These are phyloP conservation scores for Takakia lepidozioides DNA, from an alignment of 225 moss, liverwort and hornwort genomes.

Conservation along the genomic window DNA sequence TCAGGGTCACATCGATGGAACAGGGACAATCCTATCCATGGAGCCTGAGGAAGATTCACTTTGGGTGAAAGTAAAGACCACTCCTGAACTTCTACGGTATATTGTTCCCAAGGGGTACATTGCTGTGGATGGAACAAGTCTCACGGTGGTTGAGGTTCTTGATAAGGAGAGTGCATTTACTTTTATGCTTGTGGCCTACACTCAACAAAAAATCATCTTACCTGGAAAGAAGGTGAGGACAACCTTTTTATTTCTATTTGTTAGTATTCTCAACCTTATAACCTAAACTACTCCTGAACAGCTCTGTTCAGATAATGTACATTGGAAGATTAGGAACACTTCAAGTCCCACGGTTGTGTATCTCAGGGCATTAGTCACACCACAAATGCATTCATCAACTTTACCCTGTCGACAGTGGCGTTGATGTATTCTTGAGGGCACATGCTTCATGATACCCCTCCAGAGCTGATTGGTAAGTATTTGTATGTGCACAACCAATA, in stretches of 20 bases:
- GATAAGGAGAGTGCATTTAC: slow-evolving; percentile 74
- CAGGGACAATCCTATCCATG: slow-evolving; percentile 65
- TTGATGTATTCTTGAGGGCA: no score
- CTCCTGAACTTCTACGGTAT: slow-evolving; percentile 64
- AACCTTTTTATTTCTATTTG: no score
- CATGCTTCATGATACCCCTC: no score
- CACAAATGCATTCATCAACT: no score
- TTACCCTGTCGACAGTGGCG: no score
- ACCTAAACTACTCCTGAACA: background rate
- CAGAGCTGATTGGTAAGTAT: no score
- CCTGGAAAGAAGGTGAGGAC: slow-evolving; percentile 57
- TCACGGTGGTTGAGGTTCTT: slow-evolving; percentile 79
- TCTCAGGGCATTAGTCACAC: no score
- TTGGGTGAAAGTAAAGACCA: slow-evolving; percentile 79
- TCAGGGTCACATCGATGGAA: slow-evolving; percentile 94
- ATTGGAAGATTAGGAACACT: no score
- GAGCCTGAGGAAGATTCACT: slow-evolving; percentile 73
- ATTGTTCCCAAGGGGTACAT: slow-evolving; percentile 93
- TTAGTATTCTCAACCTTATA: no score
- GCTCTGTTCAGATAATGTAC: background rate
- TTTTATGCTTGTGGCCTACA: slow-evolving; percentile 89
- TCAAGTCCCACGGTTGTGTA: no score
- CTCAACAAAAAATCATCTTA: slow-evolving; percentile 70
- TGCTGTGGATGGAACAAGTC: slow-evolving; percentile 88
- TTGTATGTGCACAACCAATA: no score